phyloP scores from a whole-genome alignment of 1,284 basidiomycete genomes.

The Pyrrhoderma lamaoense region DNA sequence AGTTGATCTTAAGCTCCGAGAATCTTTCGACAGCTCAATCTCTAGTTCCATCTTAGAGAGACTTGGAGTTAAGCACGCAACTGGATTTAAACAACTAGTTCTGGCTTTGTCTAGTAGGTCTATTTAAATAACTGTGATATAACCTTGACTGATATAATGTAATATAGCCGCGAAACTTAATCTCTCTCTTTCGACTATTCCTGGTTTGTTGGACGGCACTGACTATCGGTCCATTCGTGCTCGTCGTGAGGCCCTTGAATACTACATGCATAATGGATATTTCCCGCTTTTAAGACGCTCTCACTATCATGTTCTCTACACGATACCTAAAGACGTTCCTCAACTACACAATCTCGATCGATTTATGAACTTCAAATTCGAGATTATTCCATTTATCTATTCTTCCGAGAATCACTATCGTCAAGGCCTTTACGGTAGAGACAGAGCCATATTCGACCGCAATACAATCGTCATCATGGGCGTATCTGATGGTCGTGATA shows the following conservation, averaged over 20 bases:
- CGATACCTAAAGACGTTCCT: conserved; percentile 21
- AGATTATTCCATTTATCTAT: conserved; percentile 19
- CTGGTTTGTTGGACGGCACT: conserved; percentile 21
- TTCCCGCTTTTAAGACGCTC: conserved; percentile 22
- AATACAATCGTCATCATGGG: conserved; percentile 26
- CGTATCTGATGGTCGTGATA: conserved; percentile 19
- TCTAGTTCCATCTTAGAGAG: conserved; percentile 17
- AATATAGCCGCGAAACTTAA: background rate
- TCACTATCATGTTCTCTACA: conserved; percentile 27
- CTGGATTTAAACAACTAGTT: conserved; percentile 26
- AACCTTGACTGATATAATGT: conserved; percentile 5
- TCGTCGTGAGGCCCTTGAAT: conserved; percentile 23
- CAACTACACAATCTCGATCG: conserved; percentile 6
- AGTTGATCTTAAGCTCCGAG: conserved; percentile 25
- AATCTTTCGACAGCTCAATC: conserved; percentile 16
- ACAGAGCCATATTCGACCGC: conserved; percentile 13
- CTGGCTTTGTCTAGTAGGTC: conserved; percentile 27
- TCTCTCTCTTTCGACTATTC: background rate
- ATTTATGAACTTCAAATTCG: conserved; percentile 22
- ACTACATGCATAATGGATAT: conserved; percentile 27
- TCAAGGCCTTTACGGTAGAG: conserved; percentile 11
- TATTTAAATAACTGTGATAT: background rate
- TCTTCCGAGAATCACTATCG: background rate
- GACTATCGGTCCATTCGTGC: conserved; percentile 24
- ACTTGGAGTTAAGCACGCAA: conserved; percentile 19